Base-by-base conservation (phyloP, 768 basidiomycete species). In the Rhizopogon rudus region DNA sequence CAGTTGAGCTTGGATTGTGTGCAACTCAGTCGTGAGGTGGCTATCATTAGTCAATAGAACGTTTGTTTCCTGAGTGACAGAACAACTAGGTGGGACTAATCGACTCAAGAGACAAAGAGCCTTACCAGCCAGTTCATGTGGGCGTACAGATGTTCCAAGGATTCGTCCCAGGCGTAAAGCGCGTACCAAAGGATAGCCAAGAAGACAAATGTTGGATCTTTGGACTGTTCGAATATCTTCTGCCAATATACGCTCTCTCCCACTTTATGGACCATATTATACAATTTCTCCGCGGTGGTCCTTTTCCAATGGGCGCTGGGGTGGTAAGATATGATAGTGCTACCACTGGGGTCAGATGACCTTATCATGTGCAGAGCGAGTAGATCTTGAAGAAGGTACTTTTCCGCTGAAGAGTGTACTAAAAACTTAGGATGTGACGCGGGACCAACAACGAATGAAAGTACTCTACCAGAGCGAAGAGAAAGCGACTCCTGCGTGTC, bases 131-230 rank as follows among this genome's bases (percentile, higher is more conserved):
- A 71, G 51, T 74, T 75, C 16, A 81, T 75, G 57, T 81, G 78
- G 14, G 60, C 56, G 57, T 78, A 79, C 40, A 81, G 57, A 13
- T 65, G 62, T 60, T 80, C 78, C 29, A 80, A 66, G 2, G 77
- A 67, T 63, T 82, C 79, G 53, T 81, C 81, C 78, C 80, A 81
- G 2, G 79, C 73, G 60, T 81, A 81, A 12, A 80, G 62, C 2
- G 77, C 74, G 56, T 79, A 78, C 81, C 80, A 81, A 33, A 81
- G 61, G 14, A 77, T 63, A 44, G 74, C 69, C 10, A 81, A 56
- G 35, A 81, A 66, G 28, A 81, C 67, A 55, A 80, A 79, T 2
- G 78, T 81, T 4, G 79, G 77, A 54, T 80, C 79, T 5, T 63
- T 66, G 58, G 10, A 8, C 48, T 25, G 37, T 13, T 43, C 5